These are phyloP conservation scores for Trifolium fragiferum DNA, from an alignment of 306 rosid genomes.

Conservation along the genomic window DNA sequence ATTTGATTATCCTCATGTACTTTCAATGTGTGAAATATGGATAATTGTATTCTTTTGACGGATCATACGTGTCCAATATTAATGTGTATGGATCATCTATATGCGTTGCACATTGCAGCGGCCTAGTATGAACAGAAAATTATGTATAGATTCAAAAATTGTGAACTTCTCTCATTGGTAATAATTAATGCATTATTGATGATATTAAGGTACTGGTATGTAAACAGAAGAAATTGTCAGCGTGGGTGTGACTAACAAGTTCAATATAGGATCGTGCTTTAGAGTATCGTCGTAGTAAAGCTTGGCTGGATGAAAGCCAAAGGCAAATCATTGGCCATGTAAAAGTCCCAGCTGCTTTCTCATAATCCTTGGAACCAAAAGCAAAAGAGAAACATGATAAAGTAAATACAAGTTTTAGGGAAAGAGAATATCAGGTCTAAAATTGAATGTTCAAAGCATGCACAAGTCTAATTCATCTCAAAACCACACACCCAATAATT, in stretches of 20 bases:
- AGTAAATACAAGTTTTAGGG: background rate
- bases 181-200: no score
- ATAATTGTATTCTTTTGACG: background rate
- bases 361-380: background rate
- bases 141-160: slow-evolving; percentile 3
- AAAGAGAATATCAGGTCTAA: background rate
- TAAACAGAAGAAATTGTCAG: background rate
- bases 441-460: background rate
- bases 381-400: background rate
- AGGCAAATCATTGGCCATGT: background rate
- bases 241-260: background rate
- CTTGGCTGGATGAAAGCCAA: background rate
- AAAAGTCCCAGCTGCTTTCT: background rate
- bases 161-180: background rate
- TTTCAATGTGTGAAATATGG: background rate
- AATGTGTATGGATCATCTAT: background rate
- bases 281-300: background rate
- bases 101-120: background rate
- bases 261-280: background rate
- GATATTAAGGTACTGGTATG: background rate
- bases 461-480: background rate
- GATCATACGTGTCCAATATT: background rate
- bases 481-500: background rate
- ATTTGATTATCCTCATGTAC: background rate
- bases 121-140: background rate